Conservation (phyloP, 1,284 basidiomycete species). For the Apiotrichum laibachii region DNA sequence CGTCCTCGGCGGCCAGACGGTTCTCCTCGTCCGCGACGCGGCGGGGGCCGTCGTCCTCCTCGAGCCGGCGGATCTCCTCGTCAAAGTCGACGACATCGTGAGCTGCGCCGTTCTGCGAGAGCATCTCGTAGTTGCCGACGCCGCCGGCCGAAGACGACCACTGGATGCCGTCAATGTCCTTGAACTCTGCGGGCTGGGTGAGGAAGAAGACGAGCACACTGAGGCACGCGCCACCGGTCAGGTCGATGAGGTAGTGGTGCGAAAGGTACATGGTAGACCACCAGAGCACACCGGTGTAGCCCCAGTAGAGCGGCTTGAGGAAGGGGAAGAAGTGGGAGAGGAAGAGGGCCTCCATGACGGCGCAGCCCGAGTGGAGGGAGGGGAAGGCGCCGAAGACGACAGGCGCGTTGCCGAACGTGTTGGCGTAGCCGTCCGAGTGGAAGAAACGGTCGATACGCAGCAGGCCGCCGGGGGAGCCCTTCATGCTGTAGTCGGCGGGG, state of each 20-base stretch:
- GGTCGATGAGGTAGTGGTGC: slow-evolving; percentile 96
- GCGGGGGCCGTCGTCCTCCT: slow-evolving; percentile 11
- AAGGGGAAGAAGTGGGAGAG: slow-evolving; percentile 91
- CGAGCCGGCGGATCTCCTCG: slow-evolving; percentile 49
- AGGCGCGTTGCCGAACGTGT: slow-evolving; percentile 81
- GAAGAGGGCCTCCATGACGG: slow-evolving; percentile 91
- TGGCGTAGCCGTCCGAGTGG: slow-evolving; percentile 71
- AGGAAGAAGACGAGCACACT: slow-evolving; percentile 84
- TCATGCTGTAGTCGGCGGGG: slow-evolving; percentile 87
- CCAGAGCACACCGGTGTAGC: slow-evolving; percentile 82
- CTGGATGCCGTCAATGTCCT: slow-evolving; percentile 59
- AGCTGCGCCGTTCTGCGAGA: slow-evolving; percentile 15
- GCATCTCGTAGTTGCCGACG: slow-evolving; percentile 38
- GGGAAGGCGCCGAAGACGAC: slow-evolving; percentile 97
- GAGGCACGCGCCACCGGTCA: slow-evolving; percentile 88
- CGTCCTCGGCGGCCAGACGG: slow-evolving; percentile 13
- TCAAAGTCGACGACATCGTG: slow-evolving; percentile 42
- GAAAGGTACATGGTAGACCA: slow-evolving; percentile 99
- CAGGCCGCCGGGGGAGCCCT: slow-evolving; percentile 88
- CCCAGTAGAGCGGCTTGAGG: slow-evolving; percentile 67
- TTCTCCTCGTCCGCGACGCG: slow-evolving; percentile 28
- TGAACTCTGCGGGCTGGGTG: slow-evolving; percentile 76
- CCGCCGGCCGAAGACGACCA: slow-evolving; percentile 26
- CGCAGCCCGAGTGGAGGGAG: slow-evolving; percentile 83
- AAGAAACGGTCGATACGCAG: slow-evolving; percentile 89